Base-by-base conservation (phyloP, 2,329 filamentous ascomycete species). In the Orbilia ellipsospora region DNA sequence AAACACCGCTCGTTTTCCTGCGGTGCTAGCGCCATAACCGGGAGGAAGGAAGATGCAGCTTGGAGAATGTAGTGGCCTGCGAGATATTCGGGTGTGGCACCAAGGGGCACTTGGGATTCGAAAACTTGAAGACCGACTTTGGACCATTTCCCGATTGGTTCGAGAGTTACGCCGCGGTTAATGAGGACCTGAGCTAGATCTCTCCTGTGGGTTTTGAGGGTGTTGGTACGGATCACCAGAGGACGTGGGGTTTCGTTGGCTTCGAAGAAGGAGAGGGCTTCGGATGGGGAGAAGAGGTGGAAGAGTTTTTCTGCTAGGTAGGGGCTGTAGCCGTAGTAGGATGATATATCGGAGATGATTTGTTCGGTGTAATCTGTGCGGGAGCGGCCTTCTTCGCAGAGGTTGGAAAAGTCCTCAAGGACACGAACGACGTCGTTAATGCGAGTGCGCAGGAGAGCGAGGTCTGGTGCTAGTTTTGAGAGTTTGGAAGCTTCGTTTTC, bases 251-350 rank as follows among this genome's bases (percentile, higher is more conserved):
- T 93, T 84, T 99, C 95, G 89, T 99, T 99, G 80, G 94, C 94
- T 84, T 99, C 95, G 84, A 99, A 98, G 84, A 99, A 99, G 65
- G 94, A 94, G 79, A 98, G 96, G 0, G 95, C 95, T 84, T 99
- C 95, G 79, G 91, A 90, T 0, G 95, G 92, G 0, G 93, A 89
- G 84, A 99, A 98, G 5, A 99, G 89, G 81, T 91, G 90, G 84
- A 94, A 93, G 15, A 99, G 89, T 86, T 98, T 99, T 83, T 97
- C 92, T 3, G 94, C 95, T n/a, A 99, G 87, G 84, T 91, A 98
- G 44, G 91, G 89, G 2, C 92, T 96, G 85, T 99, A 99, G 74
- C 94, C 94, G 82, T 99, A 99, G 86, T 99, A 99, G 67, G 91
- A 89, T 84, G 93, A 97, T 73, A 98, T 92, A 81, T 99, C 95